A percentile compares a stretch with the other conserved stretches of the same genome.
Evolutionary conservation across 2,329 filamentous ascomycete species (phyloP).

Genomic region (Stemphylium vesicarium): DNA sequence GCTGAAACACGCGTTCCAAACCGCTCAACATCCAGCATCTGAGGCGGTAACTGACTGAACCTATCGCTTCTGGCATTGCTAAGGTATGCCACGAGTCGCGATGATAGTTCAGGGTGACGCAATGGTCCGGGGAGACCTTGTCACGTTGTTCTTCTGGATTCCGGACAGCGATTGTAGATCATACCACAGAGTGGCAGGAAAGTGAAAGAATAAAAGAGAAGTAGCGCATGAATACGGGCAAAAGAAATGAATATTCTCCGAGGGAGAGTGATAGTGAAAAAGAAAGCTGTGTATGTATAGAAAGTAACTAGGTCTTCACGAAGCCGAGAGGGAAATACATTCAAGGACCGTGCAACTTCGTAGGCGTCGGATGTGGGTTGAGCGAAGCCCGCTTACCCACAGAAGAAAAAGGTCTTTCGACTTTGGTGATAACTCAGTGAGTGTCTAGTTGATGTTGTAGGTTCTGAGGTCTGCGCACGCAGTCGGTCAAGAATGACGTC

Average conservation of each 20-base stretch:
- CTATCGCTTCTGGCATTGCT: neutral
- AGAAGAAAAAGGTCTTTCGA: no score
- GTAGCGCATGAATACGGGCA: neutral
- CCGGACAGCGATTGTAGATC: neutral
- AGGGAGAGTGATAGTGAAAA: neutral
- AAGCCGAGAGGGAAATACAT: no score
- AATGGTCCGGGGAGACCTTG: neutral
- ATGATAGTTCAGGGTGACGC: neutral
- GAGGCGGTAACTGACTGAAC: conserved; percentile 10
- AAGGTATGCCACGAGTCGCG: neutral
- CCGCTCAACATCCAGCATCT: conserved; percentile 3
- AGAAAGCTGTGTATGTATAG: neutral
- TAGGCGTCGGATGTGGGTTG: no score
- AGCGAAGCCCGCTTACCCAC: no score
- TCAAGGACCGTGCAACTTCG: no score
- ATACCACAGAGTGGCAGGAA: neutral
- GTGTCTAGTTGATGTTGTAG: no score
- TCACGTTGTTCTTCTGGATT: neutral
- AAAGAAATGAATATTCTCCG: no score
- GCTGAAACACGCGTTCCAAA: conserved; percentile 29
- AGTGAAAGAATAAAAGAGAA: neutral
- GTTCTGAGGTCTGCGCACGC: no score
- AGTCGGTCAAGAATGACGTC: no score
- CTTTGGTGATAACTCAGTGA: no score
- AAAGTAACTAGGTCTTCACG: neutral